Percentiles rank a stretch among this genome's conserved stretches.
Evolutionary conservation across 176 grass and related monocot genomes (phyloP).

Genomic region (Carex littledalei): DNA sequence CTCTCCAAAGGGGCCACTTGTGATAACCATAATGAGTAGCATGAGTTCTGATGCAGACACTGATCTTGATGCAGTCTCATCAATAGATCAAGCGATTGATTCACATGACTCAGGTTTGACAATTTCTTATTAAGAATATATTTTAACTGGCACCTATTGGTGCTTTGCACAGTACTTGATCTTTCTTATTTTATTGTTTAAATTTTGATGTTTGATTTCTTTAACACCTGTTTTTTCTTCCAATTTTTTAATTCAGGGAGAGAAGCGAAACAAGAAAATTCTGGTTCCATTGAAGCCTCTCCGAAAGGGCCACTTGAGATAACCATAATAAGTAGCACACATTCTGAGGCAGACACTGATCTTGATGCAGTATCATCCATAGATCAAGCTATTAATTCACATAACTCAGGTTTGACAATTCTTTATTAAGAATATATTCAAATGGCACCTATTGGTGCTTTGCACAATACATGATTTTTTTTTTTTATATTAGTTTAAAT

Average conservation of each 20-base stretch:
- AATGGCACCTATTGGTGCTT: background rate
- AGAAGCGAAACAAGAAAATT: constrained; percentile 24
- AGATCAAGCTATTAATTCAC: constrained; percentile 38
- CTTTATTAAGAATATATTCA: background rate
- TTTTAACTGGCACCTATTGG: background rate
- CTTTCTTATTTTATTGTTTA: too few relatives aligned
- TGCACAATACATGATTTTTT: background rate
- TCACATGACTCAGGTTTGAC: constrained; percentile 18
- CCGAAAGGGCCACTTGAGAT: constrained; percentile 51
- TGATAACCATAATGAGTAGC: constrained; percentile 36
- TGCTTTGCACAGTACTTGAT: background rate
- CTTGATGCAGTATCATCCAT: constrained; percentile 34
- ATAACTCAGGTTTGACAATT: constrained; percentile 5
- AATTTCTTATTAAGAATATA: background rate
- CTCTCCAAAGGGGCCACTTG: constrained; percentile 52
- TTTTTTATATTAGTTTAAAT: background rate
- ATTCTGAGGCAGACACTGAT: constrained; percentile 29
- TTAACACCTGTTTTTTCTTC: background rate
- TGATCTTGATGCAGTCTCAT: constrained; percentile 38
- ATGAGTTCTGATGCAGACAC: constrained; percentile 29
- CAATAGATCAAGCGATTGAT: constrained; percentile 33
- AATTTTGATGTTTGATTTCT: too few relatives aligned
- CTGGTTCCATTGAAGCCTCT: constrained; percentile 33
- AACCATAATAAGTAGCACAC: constrained; percentile 22
- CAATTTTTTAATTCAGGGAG: background rate